phyloP scores from a whole-genome alignment of 805 yeast species.

The Blastobotrys peoriensis region DNA sequence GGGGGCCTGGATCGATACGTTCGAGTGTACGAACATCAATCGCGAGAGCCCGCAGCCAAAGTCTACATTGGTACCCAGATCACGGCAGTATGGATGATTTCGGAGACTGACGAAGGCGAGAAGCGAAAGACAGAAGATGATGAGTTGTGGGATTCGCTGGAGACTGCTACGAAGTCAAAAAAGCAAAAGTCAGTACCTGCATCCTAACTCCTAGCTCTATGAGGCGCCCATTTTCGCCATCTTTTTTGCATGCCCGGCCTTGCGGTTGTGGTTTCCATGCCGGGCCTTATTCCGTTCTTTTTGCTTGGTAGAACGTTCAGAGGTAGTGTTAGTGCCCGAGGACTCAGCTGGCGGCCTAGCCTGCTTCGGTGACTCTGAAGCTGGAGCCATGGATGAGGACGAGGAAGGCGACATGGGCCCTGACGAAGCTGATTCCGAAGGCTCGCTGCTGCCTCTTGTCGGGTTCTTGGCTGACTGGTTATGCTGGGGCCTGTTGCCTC shows the following conservation, averaged over 20 bases:
- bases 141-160: slow-evolving; percentile 35
- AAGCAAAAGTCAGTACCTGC: slow-evolving; percentile 6
- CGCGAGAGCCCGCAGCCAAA: slow-evolving; percentile 59
- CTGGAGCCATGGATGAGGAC: not conserved
- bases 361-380: not conserved
- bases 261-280: slow-evolving; percentile 61
- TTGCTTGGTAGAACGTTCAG: not conserved
- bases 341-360: not conserved
- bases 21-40: slow-evolving; percentile 60
- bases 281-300: slow-evolving; percentile 44
- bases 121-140: slow-evolving; percentile 30
- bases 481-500: slow-evolving; percentile 32
- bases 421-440: not conserved
- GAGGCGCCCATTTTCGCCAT: slow-evolving; percentile 25
- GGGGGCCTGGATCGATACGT: slow-evolving; percentile 89
- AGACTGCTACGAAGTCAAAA: slow-evolving; percentile 11
- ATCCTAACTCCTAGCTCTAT: not conserved
- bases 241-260: slow-evolving; percentile 55
- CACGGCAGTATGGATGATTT: slow-evolving; percentile 45
- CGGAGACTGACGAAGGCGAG: slow-evolving; percentile 32
- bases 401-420: not conserved
- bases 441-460: too few species aligned
- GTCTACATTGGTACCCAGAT: slow-evolving; percentile 73
- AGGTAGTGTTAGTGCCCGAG: not conserved
- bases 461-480: not conserved